Percentiles rank a stretch among this genome's conserved stretches.
These are phyloP conservation scores for Penicillium sp. DNA, from an alignment of 2,329 filamentous ascomycete species.

Conservation along the genomic window DNA sequence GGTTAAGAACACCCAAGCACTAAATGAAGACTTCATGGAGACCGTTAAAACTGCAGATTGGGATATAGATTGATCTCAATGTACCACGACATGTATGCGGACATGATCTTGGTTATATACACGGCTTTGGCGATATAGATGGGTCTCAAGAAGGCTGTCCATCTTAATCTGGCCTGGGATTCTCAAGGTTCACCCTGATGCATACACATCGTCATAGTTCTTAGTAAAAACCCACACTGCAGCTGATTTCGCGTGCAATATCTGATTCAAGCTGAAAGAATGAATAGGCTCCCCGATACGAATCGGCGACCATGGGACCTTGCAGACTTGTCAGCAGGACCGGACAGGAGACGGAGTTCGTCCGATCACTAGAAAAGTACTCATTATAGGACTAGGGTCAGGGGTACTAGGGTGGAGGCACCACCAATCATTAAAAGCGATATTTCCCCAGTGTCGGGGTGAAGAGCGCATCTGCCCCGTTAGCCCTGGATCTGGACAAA, in stretches of 20 bases:
- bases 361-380: not conserved
- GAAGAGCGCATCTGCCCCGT: conserved; percentile 1
- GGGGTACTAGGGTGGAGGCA: not conserved
- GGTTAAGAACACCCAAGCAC: conserved; percentile 1
- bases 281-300: not conserved
- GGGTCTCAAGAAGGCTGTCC: not conserved
- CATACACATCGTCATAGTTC: not conserved
- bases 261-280: not conserved
- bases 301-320: not conserved
- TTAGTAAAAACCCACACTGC: not conserved
- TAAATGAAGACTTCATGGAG: conserved; percentile 5
- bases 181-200: not conserved
- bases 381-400: not conserved
- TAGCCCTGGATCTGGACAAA: conserved; percentile 5
- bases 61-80: not conserved
- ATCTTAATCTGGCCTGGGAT: not conserved
- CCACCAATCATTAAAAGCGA: not conserved
- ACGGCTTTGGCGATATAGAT: not conserved
- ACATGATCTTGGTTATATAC: conserved; percentile 6
- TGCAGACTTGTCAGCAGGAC: not conserved
- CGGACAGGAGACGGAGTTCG: not conserved
- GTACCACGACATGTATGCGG: conserved; percentile 2
- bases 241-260: not conserved
- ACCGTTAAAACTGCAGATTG: not conserved
- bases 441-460: conserved; percentile 3